Evolutionary conservation across 2,329 filamentous ascomycete species (phyloP).

Genomic region (Aphanoascus verrucosus): DNA sequence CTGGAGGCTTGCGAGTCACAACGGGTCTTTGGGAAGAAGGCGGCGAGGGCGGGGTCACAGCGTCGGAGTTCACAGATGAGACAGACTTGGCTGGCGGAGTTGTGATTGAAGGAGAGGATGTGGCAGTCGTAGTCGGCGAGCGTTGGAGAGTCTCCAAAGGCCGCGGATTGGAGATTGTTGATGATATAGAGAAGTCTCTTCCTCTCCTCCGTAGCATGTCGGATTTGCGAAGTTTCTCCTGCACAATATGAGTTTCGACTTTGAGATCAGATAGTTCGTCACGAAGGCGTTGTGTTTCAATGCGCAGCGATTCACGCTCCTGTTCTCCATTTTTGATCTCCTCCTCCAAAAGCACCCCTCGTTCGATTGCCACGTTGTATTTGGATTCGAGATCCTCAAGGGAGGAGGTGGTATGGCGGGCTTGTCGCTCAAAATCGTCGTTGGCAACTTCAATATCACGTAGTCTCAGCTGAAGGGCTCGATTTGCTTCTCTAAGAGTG

Average conservation of each 20-base stretch:
- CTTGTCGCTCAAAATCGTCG: constrained; percentile 95
- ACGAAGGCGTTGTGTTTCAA: constrained; percentile 78
- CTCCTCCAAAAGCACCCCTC: constrained; percentile 85
- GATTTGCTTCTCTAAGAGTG: constrained; percentile 69
- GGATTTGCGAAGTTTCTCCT: constrained; percentile 78
- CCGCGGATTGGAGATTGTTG: constrained; percentile 1
- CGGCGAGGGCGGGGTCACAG: constrained; percentile 80
- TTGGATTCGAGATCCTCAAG: constrained; percentile 95
- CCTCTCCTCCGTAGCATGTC: constrained; percentile 41
- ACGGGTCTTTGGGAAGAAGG: constrained; percentile 79
- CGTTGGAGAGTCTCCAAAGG: constrained; percentile 43
- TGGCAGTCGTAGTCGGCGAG: constrained; percentile 66
- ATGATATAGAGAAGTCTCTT: constrained; percentile 39
- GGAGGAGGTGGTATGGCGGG: constrained; percentile 87
- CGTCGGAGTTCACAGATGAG: constrained; percentile 50
- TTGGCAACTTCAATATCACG: constrained; percentile 96
- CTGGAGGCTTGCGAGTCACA: constrained; percentile 46
- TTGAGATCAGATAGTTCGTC: constrained; percentile 89
- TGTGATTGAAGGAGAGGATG: constrained; percentile 74
- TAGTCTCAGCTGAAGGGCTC: constrained; percentile 69
- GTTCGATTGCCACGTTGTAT: constrained; percentile 88
- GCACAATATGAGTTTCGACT: constrained; percentile 87
- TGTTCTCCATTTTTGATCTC: constrained; percentile 86
- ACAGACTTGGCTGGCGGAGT: constrained; percentile 70
- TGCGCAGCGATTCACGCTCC: constrained; percentile 77